Base-by-base conservation (phyloP, 306 rosid genomes). In the Quercus parvula region DNA sequence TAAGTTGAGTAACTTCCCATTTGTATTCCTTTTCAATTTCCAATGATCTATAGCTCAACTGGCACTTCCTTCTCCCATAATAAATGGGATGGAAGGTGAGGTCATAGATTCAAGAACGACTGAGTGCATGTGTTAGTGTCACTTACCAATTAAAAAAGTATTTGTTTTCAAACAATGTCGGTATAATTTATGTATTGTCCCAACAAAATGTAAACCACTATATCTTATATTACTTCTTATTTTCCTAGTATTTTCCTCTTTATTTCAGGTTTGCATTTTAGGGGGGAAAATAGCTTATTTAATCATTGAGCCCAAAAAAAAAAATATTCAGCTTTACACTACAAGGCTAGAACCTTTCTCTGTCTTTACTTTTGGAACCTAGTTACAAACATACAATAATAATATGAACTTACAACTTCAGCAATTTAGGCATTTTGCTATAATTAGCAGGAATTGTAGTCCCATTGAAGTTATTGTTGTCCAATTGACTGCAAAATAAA, bases 381-480 rank as follows among this genome's bases (percentile, higher is more conserved):
- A 76, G 70, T 55, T 49, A 77, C 12, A 51, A 17, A 67, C 20
- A 71, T 5, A 69, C 70, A 18, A 82, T 79, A 59, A 79, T 55
- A 78, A 57, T 6, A 15, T 12, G 28, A 41, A 81, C 87, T 85
- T 78, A 87, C 90, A 87, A 56, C 78, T 87, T 87, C 82, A 85
- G 74, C 80, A 87, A 82, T 19, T 71, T 63, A 69, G 80, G 70
- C 88, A 87, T 87, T 33, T 82, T 30, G 66, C 83, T 70, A 30
- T 85, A 87, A 24, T 83, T 57, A 74, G 38, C 79, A n/a, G 90
- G 90, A 77, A 87, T 85, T 56, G 58, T 62, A 70, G 77, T 51
- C 79, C 85, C 85, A 41, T 28, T 72, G 64, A 87, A 87, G 73
- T 87, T 74, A 80, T 87, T 87, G 77, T 85, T 87, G 76, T 87